Percentiles rank a stretch among this genome's conserved stretches.
These are phyloP conservation scores for Leccinum sublutescens DNA, from an alignment of 768 basidiomycete genomes.

Conservation along the genomic window DNA sequence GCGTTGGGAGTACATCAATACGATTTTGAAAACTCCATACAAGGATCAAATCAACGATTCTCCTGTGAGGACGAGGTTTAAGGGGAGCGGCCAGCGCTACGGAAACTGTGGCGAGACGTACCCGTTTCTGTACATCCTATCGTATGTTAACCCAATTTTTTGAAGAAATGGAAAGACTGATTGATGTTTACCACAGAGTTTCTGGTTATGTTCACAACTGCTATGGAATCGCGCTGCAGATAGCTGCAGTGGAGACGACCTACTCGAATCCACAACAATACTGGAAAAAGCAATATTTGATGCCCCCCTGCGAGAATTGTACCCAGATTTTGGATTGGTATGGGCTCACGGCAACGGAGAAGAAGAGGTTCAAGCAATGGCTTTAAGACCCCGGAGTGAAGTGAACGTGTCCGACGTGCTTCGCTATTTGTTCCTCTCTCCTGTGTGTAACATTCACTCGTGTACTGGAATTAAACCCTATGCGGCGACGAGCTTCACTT, in stretches of 20 bases:
- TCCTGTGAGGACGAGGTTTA: neutral
- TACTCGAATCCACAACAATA: neutral
- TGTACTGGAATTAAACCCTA: neutral
- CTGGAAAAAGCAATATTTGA: neutral
- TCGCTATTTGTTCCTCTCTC: neutral
- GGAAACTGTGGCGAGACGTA: neutral
- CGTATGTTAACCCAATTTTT: neutral
- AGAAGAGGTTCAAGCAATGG: neutral
- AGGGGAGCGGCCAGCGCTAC: neutral
- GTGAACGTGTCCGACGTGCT: too few species aligned
- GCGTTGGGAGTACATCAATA: neutral
- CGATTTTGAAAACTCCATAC: neutral
- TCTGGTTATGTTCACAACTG: neutral
- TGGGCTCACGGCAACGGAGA: neutral
- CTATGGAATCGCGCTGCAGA: neutral
- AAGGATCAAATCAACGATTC: neutral
- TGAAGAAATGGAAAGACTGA: neutral
- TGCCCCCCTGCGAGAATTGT: neutral
- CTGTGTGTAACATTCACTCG: neutral
- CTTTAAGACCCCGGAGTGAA: too few species aligned
- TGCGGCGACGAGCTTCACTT: neutral
- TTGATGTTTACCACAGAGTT: neutral
- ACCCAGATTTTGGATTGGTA: neutral
- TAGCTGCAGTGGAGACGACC: neutral
- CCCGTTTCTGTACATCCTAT: neutral